Conservation (phyloP, 2,329 filamentous ascomycete species). For the Phialophora expanda region DNA sequence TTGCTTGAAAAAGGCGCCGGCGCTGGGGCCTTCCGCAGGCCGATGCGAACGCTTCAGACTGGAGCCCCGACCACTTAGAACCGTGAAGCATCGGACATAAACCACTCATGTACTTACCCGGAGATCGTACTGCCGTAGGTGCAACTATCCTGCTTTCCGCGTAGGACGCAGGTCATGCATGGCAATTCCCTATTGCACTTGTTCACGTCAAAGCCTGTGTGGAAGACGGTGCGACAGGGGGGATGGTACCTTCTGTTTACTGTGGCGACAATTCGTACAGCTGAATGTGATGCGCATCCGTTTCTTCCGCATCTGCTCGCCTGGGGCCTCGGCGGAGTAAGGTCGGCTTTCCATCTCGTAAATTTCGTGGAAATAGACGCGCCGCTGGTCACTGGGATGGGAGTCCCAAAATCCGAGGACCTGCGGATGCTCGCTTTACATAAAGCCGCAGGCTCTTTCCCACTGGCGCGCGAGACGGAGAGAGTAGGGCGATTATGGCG, state of each 20-base stretch:
- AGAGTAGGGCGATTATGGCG: not conserved
- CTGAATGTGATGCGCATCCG: conserved; percentile 23
- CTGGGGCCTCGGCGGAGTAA: conserved; percentile 2
- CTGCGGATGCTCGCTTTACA: conserved; percentile 11
- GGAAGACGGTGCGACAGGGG: not conserved
- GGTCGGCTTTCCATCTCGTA: conserved; percentile 9
- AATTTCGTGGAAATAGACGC: not conserved
- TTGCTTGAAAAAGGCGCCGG: conserved; percentile 10
- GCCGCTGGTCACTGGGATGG: not conserved
- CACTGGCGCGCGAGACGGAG: not conserved
- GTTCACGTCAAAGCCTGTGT: not conserved
- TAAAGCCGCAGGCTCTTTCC: conserved; percentile 2
- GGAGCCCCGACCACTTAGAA: not conserved
- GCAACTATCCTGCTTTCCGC: conserved; percentile 25
- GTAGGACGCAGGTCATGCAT: conserved; percentile 25
- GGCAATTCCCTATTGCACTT: conserved; percentile 22
- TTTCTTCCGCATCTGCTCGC: conserved; percentile 16
- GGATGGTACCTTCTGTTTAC: conserved; percentile 20
- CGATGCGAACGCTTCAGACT: not conserved
- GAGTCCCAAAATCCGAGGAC: conserved; percentile 4
- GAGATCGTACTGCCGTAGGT: conserved; percentile 14
- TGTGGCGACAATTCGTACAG: conserved; percentile 26
- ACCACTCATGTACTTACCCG: conserved; percentile 3
- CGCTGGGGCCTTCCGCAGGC: not conserved
- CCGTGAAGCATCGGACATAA: not conserved